Conservation (phyloP, 2,329 filamentous ascomycete species). For the Aspergillus nomiae region DNA sequence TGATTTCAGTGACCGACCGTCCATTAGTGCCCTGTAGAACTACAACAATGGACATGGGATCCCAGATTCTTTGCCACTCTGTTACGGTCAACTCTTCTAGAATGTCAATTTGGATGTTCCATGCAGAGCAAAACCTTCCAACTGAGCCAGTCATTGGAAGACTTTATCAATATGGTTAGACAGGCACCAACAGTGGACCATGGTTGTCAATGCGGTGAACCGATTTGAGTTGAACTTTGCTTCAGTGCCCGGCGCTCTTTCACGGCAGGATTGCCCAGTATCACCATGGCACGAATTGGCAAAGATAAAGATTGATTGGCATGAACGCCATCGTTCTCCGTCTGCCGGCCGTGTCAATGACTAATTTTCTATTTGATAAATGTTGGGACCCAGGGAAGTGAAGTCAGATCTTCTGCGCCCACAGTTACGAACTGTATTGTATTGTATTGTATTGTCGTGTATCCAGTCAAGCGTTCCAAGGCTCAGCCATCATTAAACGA, state of each 20-base stretch:
- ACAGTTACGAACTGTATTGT: not conserved
- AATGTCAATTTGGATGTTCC: constrained; percentile 22
- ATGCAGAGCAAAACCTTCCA: constrained; percentile 20
- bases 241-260: constrained; percentile 6
- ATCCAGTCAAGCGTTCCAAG: not conserved
- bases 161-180: constrained; percentile 15
- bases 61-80: not conserved
- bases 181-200: constrained; percentile 16
- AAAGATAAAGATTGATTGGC: not conserved
- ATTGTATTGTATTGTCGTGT: constrained; percentile 5
- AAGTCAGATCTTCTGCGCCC: not conserved
- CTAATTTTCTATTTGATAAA: not conserved
- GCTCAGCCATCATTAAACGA: not conserved
- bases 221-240: constrained; percentile 6
- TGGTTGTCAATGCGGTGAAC: constrained; percentile 12
- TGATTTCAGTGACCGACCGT: not conserved
- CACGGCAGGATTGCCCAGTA: constrained; percentile 7
- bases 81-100: constrained; percentile 21
- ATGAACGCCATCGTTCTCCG: not conserved
- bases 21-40: not conserved
- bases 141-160: constrained; percentile 14
- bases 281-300: not conserved
- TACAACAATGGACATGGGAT: not conserved
- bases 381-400: not conserved
- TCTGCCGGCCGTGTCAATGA: not conserved